Evolutionary conservation across 2,329 filamentous ascomycete genomes (phyloP), one percentile per base, ranked within the genome.

Genomic region (Xylariaceae sp.): DNA sequence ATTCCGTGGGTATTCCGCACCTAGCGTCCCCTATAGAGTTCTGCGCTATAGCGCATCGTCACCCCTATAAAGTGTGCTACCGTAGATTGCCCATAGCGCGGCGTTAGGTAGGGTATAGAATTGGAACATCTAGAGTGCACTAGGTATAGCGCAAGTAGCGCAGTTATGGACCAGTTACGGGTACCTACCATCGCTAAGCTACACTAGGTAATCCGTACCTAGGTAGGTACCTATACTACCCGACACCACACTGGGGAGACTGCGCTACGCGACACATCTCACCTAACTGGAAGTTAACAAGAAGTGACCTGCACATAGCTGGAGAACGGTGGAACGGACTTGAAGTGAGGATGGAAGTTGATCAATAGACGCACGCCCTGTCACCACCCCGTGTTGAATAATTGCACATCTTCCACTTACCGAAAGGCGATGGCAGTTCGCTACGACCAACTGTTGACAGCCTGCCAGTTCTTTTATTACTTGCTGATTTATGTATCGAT

Each of bases 401-500:
- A 45, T 45, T 45, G 42, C 13, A 15, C 42, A 45, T 13, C 42
- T n/a, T 42, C 37, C 37, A 42, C 44, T 17, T 11, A 34, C 23
- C 48, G 11, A 50, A 17, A 30, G 48, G 3, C 15, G 30, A 18
- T 6, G 15, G 15, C 23, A 49, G 30, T n/a, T 17, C 9, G n/a
- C 23, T 13, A 15, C 17, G 11, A 51, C 51, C 49, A 51, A 51
- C 49, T 51, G 49, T 34, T 34, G 55, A 30, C 39, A 58, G 48
- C 51, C 55, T 49, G 58, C 55, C 51, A 37, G 51, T 56, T 44
- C 52, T 51, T 51, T 56, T 53, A 56, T 58, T 58, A 58, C 47
- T 48, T 52, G 34, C 23, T 61, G 55, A 62, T 66, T n/a, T 45
- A 42, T 42, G 37, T 42, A 42, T n/a, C 63, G 66, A 58, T 66